phyloP scores from a whole-genome alignment of 2,329 filamentous ascomycete species.

The Juglanconis sp. region DNA sequence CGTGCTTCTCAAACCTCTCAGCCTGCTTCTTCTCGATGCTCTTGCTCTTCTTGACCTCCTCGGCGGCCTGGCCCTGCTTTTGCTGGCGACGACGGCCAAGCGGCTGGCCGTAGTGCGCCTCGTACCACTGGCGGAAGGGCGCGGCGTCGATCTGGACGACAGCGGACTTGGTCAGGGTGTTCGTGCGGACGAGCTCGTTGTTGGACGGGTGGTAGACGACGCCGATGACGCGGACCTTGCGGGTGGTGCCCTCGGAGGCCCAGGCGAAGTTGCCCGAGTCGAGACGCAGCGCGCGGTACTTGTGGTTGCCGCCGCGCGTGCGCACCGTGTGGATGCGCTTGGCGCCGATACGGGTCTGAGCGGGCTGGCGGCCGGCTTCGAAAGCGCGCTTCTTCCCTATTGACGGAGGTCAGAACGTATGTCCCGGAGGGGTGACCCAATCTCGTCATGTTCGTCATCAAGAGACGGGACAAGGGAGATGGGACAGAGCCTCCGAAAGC shows the following conservation, averaged over 20 bases:
- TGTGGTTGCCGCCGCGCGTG: constrained; percentile 81
- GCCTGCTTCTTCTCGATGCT: constrained; percentile 95
- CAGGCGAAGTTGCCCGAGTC: constrained; percentile 99
- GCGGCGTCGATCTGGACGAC: constrained; percentile 98
- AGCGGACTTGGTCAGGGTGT: constrained; percentile 98
- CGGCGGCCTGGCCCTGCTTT: constrained; percentile 63
- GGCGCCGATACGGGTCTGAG: constrained; percentile 96
- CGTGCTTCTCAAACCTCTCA: constrained; percentile 72
- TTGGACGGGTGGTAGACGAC: constrained; percentile 99
- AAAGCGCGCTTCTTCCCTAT: constrained; percentile 95
- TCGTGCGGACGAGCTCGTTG: constrained; percentile 99
- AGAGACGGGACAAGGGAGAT: neutral
- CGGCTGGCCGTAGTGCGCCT: constrained; percentile 95
- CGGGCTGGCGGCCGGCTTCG: constrained; percentile 98
- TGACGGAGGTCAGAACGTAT: constrained; percentile 74
- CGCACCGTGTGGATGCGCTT: constrained; percentile 42
- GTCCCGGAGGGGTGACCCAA: constrained; percentile 30
- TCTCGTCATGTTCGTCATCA: neutral
- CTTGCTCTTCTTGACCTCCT: constrained; percentile 91
- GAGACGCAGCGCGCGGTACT: constrained; percentile 98
- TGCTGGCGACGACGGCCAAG: constrained; percentile 89
- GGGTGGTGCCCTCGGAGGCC: constrained; percentile 95
- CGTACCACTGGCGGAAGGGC: constrained; percentile 99
- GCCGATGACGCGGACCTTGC: constrained; percentile 98
- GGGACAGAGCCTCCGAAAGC: constrained; percentile 25